These are phyloP conservation scores for Mycena floridula DNA, from an alignment of 768 basidiomycete genomes.

Conservation along the genomic window DNA sequence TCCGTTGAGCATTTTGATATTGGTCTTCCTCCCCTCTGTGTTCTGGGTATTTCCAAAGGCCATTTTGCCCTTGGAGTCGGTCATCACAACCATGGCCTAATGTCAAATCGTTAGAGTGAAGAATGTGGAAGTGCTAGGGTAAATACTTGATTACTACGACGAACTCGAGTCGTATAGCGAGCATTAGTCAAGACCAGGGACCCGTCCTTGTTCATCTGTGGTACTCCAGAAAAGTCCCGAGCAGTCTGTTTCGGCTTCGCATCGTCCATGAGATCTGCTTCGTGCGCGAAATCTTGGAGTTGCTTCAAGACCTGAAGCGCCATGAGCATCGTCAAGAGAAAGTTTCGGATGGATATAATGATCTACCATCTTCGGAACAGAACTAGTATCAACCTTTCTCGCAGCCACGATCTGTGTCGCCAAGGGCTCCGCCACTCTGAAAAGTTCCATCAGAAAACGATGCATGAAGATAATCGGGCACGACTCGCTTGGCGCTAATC, in stretches of 20 bases:
- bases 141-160: conserved; percentile 29
- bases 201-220: conserved; percentile 19
- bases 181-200: conserved; percentile 26
- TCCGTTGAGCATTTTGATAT: conserved; percentile 18
- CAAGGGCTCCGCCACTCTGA: conserved; percentile 18
- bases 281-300: conserved; percentile 23
- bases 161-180: conserved; percentile 35
- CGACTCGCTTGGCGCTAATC: conserved; percentile 28
- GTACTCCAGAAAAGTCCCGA: conserved; percentile 27
- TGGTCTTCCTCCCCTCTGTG: conserved; percentile 29
- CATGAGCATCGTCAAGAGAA: neutral
- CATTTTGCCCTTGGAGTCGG: conserved; percentile 21
- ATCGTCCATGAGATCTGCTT: conserved; percentile 26
- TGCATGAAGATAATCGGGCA: neutral
- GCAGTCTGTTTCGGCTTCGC: conserved; percentile 24
- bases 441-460: neutral
- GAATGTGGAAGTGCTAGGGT: neutral
- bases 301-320: conserved; percentile 23
- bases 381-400: conserved; percentile 11
- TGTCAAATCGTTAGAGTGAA: neutral
- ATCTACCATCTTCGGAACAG: conserved; percentile 13
- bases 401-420: neutral
- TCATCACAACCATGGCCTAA: conserved; percentile 30
- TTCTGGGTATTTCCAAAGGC: conserved; percentile 24
- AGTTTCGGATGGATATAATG: neutral